phyloP scores from a whole-genome alignment of 2,329 filamentous ascomycete genomes.

The Biscogniauxia sp. region DNA sequence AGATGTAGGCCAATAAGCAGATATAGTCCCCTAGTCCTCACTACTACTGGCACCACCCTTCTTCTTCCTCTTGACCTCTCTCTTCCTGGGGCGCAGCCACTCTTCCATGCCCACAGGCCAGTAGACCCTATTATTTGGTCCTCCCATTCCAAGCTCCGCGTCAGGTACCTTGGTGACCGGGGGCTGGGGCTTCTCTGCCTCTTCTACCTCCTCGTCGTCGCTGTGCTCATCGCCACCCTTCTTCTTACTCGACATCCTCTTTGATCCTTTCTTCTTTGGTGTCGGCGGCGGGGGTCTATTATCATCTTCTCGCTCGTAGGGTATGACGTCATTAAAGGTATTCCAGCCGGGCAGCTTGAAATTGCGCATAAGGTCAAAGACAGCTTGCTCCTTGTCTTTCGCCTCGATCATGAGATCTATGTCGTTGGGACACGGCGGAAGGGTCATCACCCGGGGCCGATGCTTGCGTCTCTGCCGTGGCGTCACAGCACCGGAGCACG shows the following conservation, averaged over 20 bases:
- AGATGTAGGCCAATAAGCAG: neutral
- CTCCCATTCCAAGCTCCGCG: constrained; percentile 82
- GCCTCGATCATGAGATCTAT: constrained; percentile 99
- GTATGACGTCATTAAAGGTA: constrained; percentile 72
- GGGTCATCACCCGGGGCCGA: constrained; percentile 70
- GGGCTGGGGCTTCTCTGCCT: constrained; percentile 40
- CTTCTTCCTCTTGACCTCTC: constrained; percentile 57
- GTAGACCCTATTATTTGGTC: constrained; percentile 76
- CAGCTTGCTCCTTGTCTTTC: constrained; percentile 96
- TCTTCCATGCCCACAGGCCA: constrained; percentile 90
- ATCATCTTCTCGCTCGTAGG: constrained; percentile 74
- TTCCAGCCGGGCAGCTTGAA: constrained; percentile 82
- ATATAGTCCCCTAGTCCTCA: constrained; percentile 26
- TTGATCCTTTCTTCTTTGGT: constrained; percentile 45
- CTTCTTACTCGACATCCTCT: constrained; percentile 38
- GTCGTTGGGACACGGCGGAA: constrained; percentile 77
- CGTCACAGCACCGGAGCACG: constrained; percentile 72
- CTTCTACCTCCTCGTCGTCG: constrained; percentile 34
- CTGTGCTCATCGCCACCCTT: constrained; percentile 31
- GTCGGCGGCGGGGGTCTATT: constrained; percentile 55
- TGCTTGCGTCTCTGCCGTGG: constrained; percentile 80
- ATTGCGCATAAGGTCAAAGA: constrained; percentile 88
- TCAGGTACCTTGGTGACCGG: constrained; percentile 53
- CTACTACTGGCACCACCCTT: constrained; percentile 23
- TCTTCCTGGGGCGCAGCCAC: constrained; percentile 81